Evolutionary conservation across 1,284 basidiomycete species (phyloP), one percentile per base, ranked within the genome.

Genomic region (Cutaneotrichosporon cavernicola): DNA sequence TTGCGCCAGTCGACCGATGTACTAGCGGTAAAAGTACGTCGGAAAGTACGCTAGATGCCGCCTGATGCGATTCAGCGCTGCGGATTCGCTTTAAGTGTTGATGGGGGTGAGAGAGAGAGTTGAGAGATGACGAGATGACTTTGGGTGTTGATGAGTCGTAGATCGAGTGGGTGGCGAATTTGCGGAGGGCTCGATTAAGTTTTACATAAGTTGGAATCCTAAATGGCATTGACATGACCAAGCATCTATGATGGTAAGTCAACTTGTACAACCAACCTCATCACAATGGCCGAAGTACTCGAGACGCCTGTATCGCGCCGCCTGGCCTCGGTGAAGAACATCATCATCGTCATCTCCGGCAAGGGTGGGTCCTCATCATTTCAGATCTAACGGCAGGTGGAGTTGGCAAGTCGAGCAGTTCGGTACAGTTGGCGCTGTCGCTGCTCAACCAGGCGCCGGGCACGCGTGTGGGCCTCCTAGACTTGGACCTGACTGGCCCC

Each of bases 341-440:
- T 98, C 78, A 88, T 99, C 72, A 88, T 98, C 69, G 94, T 99
- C 61, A 86, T 96, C 53, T 92, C 93, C 1, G 96, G 96, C 22
- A 99, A 99, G 81, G 80, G 79, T 77, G 58, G 58, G 76, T 68
- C 22, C 13, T 6, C 16, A n/a, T 31, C 11, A 30, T 4, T 14
- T 14, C 8, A 26, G n/a, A 47, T 31, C 55, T 62, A 6, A 61
- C 21, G 18, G 4, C 66, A 78, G 96, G 96, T 49, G 97, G 97
- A 46, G 96, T 99, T 46, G 97, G 97, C 66, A 99, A 99, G 83
- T 97, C 94, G 11, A 97, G 93, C 0, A 91, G 98, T 16, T 89
- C 93, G 2, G 87, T 91, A 1, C 97, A 99, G 73, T 86, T 99
- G 13, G 96, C 96, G 0, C 86, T 99, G 40, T 91, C 89, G 61